Percentiles rank a stretch among this genome's conserved stretches.
Evolutionary conservation across 2,329 filamentous ascomycete genomes (phyloP).

Genomic region (Alternaria brassicicola): DNA sequence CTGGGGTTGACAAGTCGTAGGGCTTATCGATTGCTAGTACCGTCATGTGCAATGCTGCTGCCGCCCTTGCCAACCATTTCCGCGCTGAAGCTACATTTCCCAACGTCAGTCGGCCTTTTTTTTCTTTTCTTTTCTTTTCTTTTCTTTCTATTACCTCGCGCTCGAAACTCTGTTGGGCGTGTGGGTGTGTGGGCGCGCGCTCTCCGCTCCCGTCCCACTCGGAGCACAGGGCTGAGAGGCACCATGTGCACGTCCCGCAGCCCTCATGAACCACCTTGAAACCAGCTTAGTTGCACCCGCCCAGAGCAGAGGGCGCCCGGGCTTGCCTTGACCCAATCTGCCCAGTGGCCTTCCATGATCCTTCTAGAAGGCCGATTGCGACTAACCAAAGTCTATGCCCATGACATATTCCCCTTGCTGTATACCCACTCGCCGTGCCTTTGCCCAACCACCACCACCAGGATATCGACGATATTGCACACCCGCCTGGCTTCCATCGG

Average conservation of each 20-base stretch:
- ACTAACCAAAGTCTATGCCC: not conserved
- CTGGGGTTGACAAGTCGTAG: not conserved
- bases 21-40: conserved; percentile 2
- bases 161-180: not conserved
- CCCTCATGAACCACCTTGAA: conserved; percentile 20
- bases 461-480: conserved; percentile 10
- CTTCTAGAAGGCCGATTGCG: conserved; percentile 24
- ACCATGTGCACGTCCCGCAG: conserved; percentile 6
- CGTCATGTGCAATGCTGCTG: not conserved
- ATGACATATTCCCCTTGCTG: conserved; percentile 6
- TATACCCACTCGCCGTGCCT: conserved; percentile 19
- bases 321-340: conserved; percentile 5
- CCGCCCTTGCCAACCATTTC: not conserved
- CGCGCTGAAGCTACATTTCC: not conserved
- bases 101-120: not conserved
- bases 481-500: conserved; percentile 9
- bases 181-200: not conserved
- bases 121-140: not conserved
- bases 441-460: not conserved
- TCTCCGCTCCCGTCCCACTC: conserved; percentile 7
- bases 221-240: conserved; percentile 5
- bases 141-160: not conserved
- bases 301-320: not conserved
- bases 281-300: conserved; percentile 18
- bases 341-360: conserved; percentile 13